Evolutionary conservation across 768 basidiomycete genomes (phyloP), one percentile per base, ranked within the genome.

Genomic region (Termitomyces sp.): DNA sequence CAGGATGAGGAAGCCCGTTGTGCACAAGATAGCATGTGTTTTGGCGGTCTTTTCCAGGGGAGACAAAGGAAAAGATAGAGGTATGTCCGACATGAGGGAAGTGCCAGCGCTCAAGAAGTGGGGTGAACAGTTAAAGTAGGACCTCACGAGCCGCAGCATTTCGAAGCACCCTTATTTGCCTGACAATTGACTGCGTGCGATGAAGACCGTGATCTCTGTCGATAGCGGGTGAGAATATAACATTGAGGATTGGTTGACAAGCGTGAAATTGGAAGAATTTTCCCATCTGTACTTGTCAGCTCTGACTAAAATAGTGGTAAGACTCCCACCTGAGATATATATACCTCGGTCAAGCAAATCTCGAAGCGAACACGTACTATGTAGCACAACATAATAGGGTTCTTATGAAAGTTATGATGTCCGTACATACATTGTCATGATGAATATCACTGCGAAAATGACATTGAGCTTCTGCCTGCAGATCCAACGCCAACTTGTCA

Each of bases 21-120:
- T 69, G 63, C 78, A 81, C 11, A 87, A 72, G 40, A 83, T 70
- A 24, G 79, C 87, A 69, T 89, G 87, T 35, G 70, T 78, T 58
- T 69, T 76, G 15, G 74, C 75, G 39, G 71, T 69, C 55, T 64
- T 65, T 63, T 83, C 80, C 11, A 74, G n/a, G 16, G 69, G 56
- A 2, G 48, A 55, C 48, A 76, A 64, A 28, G 70, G 68, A 22
- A 69, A 53, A 9, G 50, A 40, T 18, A 38, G 16, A 24, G 39
- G 35, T 45, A n/a, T 18, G 13, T 46, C 53, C 42, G 63, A 57
- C 62, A 65, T 63, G 59, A 44, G 39, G 56, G 45, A 12, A 38
- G 28, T 28, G 28, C 28, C 4, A 28, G 22, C 22, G 16, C 24
- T 39, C 24, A 40, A 39, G 38, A 16, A 40, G 50, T 46, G 48